These are phyloP conservation scores for Diutina scorzettiae DNA, from an alignment of 1,139 yeast species.

Conservation along the genomic window DNA sequence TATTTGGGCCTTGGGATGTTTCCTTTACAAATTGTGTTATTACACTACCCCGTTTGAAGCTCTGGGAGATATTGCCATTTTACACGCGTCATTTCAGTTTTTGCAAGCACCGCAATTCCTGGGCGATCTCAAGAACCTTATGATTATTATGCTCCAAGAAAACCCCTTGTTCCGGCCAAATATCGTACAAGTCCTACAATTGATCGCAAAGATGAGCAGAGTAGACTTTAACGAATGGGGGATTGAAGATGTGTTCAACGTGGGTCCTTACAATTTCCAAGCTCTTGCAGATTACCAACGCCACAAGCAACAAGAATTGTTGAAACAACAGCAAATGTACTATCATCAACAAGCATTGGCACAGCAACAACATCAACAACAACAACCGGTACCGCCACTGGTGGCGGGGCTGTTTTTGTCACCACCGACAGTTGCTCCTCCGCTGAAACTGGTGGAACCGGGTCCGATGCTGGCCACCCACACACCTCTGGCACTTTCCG, in stretches of 20 bases:
- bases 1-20: slow-evolving; percentile 93
- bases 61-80: slow-evolving; percentile 60
- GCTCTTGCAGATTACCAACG: slow-evolving; percentile 34
- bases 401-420: slow-evolving; percentile 1
- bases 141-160: slow-evolving; percentile 68
- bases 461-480: not conserved
- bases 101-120: slow-evolving; percentile 45
- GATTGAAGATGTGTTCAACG: slow-evolving; percentile 27
- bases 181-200: slow-evolving; percentile 50
- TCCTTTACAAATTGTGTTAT: slow-evolving; percentile 81
- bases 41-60: slow-evolving; percentile 82
- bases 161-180: slow-evolving; percentile 80
- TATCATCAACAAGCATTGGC: slow-evolving; percentile 19
- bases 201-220: slow-evolving; percentile 23
- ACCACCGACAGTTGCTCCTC: not conserved
- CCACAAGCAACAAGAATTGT: slow-evolving; percentile 24
- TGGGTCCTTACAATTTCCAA: slow-evolving; percentile 32
- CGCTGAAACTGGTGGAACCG: not conserved
- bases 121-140: slow-evolving; percentile 55
- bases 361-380: not conserved
- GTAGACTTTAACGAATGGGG: slow-evolving; percentile 17
- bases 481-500: not conserved
- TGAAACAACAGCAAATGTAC: slow-evolving; percentile 26
- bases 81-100: slow-evolving; percentile 54
- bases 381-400: slow-evolving; percentile 7